Evolutionary conservation across 2,329 filamentous ascomycete species (phyloP), one percentile per base, ranked within the genome.

Genomic region (Apiospora marii): DNA sequence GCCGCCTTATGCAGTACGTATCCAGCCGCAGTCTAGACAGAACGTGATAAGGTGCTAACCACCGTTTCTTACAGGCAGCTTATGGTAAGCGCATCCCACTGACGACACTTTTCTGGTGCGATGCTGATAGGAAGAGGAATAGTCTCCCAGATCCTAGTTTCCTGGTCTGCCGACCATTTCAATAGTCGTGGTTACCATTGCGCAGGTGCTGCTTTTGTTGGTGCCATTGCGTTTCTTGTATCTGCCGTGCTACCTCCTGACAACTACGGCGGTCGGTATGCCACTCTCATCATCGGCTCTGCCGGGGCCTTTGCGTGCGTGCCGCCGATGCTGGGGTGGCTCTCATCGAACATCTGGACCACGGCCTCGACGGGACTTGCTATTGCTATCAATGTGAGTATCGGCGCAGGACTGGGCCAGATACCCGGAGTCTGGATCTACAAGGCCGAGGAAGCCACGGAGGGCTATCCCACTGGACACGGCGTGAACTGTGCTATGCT

Each of bases 361-460:
- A 92, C 92, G 0, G 88, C 89, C 0, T 87, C 91, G 0, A 88
- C 89, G 0, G 91, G 91, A 0, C 84, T 94, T 19, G 92, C 91
- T 0, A 92, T 93, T 71, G 92, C 91, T 1, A 81, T 94, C 71
- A 93, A 93, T 74, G 88, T 93, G 16, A 90, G 89, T 0, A 85
- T 92, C n/a, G 86, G 86, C 68, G 91, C 90, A 0, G 91, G 91
- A 0, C 86, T 91, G 0, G 92, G 92, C 0, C 92, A 93, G 79
- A 93, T 93, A 53, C 87, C 89, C 0, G 92, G 91, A 0, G 90
- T 93, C 1, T 93, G 91, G 91, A 93, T 92, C 72, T 93, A 93
- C 81, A 91, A 91, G 77, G 84, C 87, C 0, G 81, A 88, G 24
- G 90, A 93, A 79, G 87, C 86, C 27, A 81, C 82, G 41, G 80